Evolutionary conservation across 371 early-diverging fungal genomes (phyloP).

Genomic region (Apophysomyces ossiformis): DNA sequence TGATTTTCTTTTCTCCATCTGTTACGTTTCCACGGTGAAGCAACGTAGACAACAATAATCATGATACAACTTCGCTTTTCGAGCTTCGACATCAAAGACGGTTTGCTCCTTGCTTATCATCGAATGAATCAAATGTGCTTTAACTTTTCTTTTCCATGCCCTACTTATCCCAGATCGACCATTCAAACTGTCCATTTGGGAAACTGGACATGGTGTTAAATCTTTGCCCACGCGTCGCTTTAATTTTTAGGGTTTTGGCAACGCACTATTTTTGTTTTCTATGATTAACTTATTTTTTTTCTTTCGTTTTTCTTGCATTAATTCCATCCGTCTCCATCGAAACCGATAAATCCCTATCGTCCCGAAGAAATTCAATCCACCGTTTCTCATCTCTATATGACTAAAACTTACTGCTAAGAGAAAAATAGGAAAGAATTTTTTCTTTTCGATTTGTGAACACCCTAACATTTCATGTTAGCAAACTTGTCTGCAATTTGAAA

Average conservation of each 20-base stretch:
- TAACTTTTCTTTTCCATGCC: neutral
- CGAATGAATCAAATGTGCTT: neutral
- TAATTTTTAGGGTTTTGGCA: neutral
- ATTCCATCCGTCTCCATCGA: conserved; percentile 72
- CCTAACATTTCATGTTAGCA: conserved; percentile 25
- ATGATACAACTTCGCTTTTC: neutral
- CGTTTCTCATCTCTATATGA: neutral
- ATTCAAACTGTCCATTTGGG: neutral
- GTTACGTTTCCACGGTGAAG: neutral
- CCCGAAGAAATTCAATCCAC: conserved; percentile 5
- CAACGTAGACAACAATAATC: too few species aligned
- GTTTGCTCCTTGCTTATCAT: neutral
- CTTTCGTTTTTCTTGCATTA: conserved; percentile 5
- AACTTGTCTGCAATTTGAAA: neutral
- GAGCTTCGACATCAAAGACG: neutral
- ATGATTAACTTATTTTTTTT: conserved; percentile 3
- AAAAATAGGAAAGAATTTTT: conserved; percentile 90
- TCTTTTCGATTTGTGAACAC: conserved; percentile 95
- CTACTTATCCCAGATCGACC: neutral
- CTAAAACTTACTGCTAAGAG: conserved; percentile 63
- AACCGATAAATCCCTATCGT: conserved; percentile 75
- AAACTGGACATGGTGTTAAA: neutral
- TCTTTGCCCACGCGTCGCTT: neutral
- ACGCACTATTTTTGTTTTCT: neutral
- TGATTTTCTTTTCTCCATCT: neutral